Evolutionary conservation across 441 rosid genomes (phyloP), one percentile per base, ranked within the genome.

Genomic region (Brassica balearica): DNA sequence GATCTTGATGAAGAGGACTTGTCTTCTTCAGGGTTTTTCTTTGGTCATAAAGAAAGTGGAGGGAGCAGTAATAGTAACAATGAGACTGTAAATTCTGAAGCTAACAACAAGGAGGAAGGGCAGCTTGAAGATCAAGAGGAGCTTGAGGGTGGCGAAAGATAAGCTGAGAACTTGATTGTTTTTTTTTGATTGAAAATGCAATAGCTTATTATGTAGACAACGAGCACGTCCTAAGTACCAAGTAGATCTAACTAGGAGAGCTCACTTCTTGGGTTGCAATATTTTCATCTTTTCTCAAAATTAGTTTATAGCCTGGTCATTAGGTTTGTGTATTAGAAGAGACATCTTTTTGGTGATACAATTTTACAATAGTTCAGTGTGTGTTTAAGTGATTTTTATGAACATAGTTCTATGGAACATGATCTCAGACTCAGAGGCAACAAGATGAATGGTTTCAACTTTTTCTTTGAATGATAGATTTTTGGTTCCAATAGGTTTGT

Each of bases 81-180:
- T 7, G 96, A 88, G 79, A 86, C 62, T 32, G 91, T 84, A 64
- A 87, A 88, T 58, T 88, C 86, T 64, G 98, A 88, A 81, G 72
- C 83, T 68, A 94, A 82, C 84, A 80, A 67, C 74, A 92, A 90
- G 82, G 99, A 95, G 82, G 97, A 93, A 84, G 81, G 89, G 59
- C 93, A 84, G 36, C 71, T 92, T 74, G 98, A 96, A 78, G 99
- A 96, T 84, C 95, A 90, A 79, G 99, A 96, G 79, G 99, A 96
- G 78, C 89, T 89, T 7, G 99, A 92, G 34, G 88, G 91, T 6
- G 82, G 86, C 22, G 98, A 95, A 51, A 76, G 82, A 80, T 76
- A 51, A 75, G 69, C 32, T 12, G 53, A 22, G 10, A 46, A 29
- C 15, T 12, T 20, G 6, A 66, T 15, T 11, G 11, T 48, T 8